Conservation (phyloP, 768 basidiomycete genomes). For the Lentinula sp. region DNA sequence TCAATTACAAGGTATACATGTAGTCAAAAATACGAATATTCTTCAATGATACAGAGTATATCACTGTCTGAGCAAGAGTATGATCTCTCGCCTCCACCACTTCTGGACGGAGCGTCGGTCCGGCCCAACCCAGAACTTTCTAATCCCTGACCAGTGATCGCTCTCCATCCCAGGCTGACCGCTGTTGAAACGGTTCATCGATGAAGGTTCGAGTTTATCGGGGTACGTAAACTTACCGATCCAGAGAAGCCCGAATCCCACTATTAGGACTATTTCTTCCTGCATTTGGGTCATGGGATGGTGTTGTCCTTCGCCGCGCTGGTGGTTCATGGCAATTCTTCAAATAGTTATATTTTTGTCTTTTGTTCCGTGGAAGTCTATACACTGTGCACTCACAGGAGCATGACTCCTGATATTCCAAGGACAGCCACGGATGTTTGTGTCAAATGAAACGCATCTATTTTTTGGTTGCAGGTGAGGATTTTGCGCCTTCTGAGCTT, state of each 20-base stretch:
- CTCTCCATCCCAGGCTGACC: slow-evolving; percentile 3
- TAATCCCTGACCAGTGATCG: slow-evolving; percentile 1
- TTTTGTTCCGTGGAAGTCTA: not conserved
- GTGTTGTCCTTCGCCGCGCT: slow-evolving; percentile 34
- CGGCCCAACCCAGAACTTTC: slow-evolving; percentile 3
- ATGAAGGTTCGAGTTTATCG: not conserved
- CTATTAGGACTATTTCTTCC: slow-evolving; percentile 70
- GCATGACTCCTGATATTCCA: slow-evolving; percentile 57
- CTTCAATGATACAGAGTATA: slow-evolving; percentile 66
- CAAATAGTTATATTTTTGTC: not conserved
- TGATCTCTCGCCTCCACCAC: slow-evolving; percentile 25
- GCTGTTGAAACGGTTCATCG: slow-evolving; percentile 10
- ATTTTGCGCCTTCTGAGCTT: not conserved
- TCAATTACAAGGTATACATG: not conserved
- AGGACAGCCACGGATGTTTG: slow-evolving; percentile 72
- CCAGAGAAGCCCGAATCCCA: slow-evolving; percentile 70
- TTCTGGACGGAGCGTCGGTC: slow-evolving; percentile 9
- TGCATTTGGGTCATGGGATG: slow-evolving; percentile 62
- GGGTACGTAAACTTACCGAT: slow-evolving; percentile 44
- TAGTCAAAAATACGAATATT: slow-evolving; percentile 45
- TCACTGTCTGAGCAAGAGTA: slow-evolving; percentile 56
- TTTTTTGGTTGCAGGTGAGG: not conserved
- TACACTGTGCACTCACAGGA: slow-evolving; percentile 43
- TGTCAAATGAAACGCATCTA: slow-evolving; percentile 60
- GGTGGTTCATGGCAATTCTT: slow-evolving; percentile 68